Conservation (phyloP, 2,329 filamentous ascomycete genomes). For the Cladosporium austrohemisphaericum region DNA sequence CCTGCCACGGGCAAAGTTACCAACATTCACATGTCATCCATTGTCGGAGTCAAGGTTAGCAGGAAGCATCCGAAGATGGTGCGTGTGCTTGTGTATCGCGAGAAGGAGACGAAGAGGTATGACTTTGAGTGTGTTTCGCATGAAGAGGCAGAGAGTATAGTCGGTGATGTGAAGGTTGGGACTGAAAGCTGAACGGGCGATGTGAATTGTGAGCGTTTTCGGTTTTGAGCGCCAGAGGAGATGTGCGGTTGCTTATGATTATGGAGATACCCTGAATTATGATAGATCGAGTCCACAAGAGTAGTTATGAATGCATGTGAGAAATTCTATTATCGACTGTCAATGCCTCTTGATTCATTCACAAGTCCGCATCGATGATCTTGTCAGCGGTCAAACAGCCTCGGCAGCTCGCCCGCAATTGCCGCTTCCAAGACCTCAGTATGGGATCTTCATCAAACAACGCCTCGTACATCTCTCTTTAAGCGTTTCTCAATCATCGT, state of each 20-base stretch:
- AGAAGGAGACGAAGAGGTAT: slow-evolving; percentile 74
- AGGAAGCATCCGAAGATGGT: slow-evolving; percentile 77
- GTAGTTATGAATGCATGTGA: too few species aligned
- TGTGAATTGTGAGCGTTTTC: too few species aligned
- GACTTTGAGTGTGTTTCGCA: slow-evolving; percentile 75
- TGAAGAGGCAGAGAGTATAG: slow-evolving; percentile 74
- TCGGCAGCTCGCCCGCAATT: neutral
- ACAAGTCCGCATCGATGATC: too few species aligned
- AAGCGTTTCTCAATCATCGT: too few species aligned
- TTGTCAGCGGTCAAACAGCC: too few species aligned
- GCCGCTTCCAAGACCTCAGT: neutral
- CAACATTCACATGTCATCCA: slow-evolving; percentile 76
- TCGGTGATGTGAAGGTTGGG: slow-evolving; percentile 72
- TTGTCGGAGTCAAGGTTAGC: slow-evolving; percentile 77
- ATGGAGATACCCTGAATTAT: slow-evolving; percentile 9
- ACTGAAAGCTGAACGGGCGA: slow-evolving; percentile 1
- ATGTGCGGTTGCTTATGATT: neutral
- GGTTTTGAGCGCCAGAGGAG: neutral
- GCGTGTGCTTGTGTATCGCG: slow-evolving; percentile 72
- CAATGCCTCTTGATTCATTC: too few species aligned
- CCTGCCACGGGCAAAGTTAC: slow-evolving; percentile 60
- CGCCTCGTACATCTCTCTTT: too few species aligned
- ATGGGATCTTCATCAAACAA: neutral
- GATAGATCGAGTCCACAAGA: too few species aligned
- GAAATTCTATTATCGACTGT: too few species aligned